Evolutionary conservation across 306 rosid genomes (phyloP), one percentile per base, ranked within the genome.

Genomic region (Chamaecrista fasciculata): DNA sequence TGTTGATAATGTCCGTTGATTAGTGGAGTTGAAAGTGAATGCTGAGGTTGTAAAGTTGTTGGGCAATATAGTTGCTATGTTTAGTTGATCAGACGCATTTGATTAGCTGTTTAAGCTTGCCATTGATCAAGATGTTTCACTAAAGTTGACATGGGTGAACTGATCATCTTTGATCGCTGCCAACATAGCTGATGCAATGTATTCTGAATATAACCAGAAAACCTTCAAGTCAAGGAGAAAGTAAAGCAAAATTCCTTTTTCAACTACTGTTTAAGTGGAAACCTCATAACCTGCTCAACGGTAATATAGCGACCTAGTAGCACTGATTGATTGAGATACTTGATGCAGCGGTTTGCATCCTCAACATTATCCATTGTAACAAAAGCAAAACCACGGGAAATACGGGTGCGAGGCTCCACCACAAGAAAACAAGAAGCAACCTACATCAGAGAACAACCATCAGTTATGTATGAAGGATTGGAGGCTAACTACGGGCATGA

Each of bases 81-180:
- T 95, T 84, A 91, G 96, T 87, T 85, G 96, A 84, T 85, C 95
- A 87, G 91, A 82, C 83, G 81, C 91, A 89, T 87, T 88, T 82
- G 96, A 81, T 85, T 85, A 91, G 94, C 89, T 79, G 97, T 88
- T 94, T 80, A 91, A 85, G 92, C 89, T 86, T 82, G 95, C 85
- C 92, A 91, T 78, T 91, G 95, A 94, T 87, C 92, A 94, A 85
- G 92, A 83, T 82, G 99, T 91, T 86, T 90, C 94, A 88, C 81
- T 86, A 86, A 88, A 90, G 97, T 88, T 88, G 95, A 88, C 71
- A 91, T 83, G 91, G 92, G 83, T 94, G 91, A 86, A 90, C 92
- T 78, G 94, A 78, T 88, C 98, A 86, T 91, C 97, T 88, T 87
- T 85, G 99, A 81, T 89, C 86, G 95, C 91, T 89, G 99, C 97